Percentiles rank a stretch among this genome's conserved stretches.
Conservation (phyloP, 352 stramenopile genomes). For the Phytopythium montanum region DNA sequence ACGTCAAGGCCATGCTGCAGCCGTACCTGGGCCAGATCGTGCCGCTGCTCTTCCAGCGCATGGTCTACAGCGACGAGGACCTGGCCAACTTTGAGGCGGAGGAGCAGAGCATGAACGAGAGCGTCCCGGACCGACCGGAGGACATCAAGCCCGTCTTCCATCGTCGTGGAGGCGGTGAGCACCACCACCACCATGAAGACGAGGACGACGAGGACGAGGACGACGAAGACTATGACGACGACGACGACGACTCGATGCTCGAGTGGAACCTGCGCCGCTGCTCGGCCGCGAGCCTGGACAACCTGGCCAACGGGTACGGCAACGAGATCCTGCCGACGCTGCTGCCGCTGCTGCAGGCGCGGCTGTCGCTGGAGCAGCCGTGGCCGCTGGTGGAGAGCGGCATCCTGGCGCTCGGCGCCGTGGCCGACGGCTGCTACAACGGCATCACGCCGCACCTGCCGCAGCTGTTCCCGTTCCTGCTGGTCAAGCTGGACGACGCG, state of each 20-base stretch:
- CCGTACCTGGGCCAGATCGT: slow-evolving; percentile 89
- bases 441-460: slow-evolving; percentile 91
- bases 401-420: slow-evolving; percentile 94
- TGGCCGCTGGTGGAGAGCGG: slow-evolving; percentile 94
- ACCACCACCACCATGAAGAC: slow-evolving; percentile 20
- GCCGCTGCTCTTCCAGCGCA: slow-evolving; percentile 90
- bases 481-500: slow-evolving; percentile 89
- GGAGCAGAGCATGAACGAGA: slow-evolving; percentile 83
- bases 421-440: slow-evolving; percentile 92
- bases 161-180: slow-evolving; percentile 33
- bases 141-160: slow-evolving; percentile 90
- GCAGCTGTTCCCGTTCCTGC: slow-evolving; percentile 93
- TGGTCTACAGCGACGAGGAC: slow-evolving; percentile 96
- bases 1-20: slow-evolving; percentile 89
- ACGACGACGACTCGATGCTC: slow-evolving; percentile 91
- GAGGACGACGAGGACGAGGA: slow-evolving; percentile 82
- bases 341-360: slow-evolving; percentile 90
- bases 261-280: slow-evolving; percentile 96
- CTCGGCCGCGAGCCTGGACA: slow-evolving; percentile 94
- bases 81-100: slow-evolving; percentile 89
- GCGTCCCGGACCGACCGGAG: slow-evolving; percentile 88
- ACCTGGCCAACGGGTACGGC: slow-evolving; percentile 91
- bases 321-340: slow-evolving; percentile 91
- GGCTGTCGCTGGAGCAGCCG: slow-evolving; percentile 86
- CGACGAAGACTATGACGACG: slow-evolving; percentile 88